These are phyloP conservation scores for Xylaria sp. DNA, from an alignment of 2,329 filamentous ascomycete species.

Conservation along the genomic window DNA sequence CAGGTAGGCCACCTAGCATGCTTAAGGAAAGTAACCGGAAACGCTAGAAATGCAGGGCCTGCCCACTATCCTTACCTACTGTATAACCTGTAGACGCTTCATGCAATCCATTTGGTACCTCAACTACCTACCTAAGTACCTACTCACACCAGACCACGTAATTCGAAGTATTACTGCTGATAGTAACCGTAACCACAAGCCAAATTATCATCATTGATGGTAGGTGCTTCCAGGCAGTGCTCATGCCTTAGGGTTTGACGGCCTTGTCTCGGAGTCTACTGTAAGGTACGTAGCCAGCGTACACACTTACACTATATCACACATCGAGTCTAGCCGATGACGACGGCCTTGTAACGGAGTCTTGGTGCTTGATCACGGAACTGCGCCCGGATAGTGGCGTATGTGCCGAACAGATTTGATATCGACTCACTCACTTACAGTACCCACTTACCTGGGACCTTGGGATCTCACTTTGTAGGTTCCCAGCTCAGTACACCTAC, in stretches of 20 bases:
- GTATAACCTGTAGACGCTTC: no score
- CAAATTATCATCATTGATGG: conserved; percentile 2
- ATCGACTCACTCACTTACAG: background rate
- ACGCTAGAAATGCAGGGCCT: no score
- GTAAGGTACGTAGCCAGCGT: conserved; percentile 14
- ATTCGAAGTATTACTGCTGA: background rate
- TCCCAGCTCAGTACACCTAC: no score
- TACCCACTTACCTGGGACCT: no score
- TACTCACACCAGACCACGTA: background rate
- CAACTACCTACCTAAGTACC: background rate
- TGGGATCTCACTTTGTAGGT: no score
- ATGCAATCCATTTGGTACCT: no score
- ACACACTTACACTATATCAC: background rate
- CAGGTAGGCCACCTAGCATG: no score
- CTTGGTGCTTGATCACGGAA: background rate
- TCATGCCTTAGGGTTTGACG: conserved; percentile 1
- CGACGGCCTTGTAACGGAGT: conserved; percentile 3
- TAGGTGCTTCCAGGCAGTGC: background rate
- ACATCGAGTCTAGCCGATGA: background rate
- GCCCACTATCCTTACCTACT: no score
- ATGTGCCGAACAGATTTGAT: background rate
- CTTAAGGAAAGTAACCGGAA: no score
- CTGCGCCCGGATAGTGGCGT: background rate
- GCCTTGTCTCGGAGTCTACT: conserved; percentile 21
- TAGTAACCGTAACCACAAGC: background rate